Conservation (phyloP, 495 filamentous ascomycete genomes). For the Penicillium maclennaniae region DNA sequence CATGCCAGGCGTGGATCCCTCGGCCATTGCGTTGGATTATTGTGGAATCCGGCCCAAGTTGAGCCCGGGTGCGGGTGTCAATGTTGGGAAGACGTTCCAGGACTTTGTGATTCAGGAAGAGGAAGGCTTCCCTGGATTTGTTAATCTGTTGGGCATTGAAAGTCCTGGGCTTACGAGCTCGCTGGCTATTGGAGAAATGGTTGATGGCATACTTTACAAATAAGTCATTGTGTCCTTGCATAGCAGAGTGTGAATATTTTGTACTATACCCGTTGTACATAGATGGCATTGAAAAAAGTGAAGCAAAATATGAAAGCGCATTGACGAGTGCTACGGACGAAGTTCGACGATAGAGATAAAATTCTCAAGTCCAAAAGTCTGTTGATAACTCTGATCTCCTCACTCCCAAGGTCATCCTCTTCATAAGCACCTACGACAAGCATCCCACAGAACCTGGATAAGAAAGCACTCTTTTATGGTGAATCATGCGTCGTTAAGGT, state of each 20-base stretch:
- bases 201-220: conserved; percentile 68
- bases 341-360: too few species aligned
- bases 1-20: conserved; percentile 65
- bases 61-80: conserved; percentile 52
- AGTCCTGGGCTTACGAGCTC: conserved; percentile 89
- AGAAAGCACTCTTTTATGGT: background rate
- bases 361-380: too few species aligned
- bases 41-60: conserved; percentile 89
- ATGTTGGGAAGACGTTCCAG: conserved; percentile 61
- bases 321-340: too few species aligned
- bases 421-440: too few species aligned
- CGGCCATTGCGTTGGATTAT: conserved; percentile 75
- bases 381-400: too few species aligned
- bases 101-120: conserved; percentile 86
- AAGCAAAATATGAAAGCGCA: too few species aligned
- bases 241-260: background rate
- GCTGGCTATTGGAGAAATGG: conserved; percentile 84
- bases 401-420: too few species aligned
- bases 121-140: conserved; percentile 78
- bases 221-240: conserved; percentile 6
- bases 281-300: background rate
- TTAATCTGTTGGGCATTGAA: conserved; percentile 92
- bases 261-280: background rate
- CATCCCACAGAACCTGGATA: too few species aligned
- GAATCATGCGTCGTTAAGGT: background rate